Percentiles rank a stretch among this genome's conserved stretches.
These are phyloP conservation scores for Eucalyptus tenuipes DNA, from an alignment of 345 rosid genomes.

Conservation along the genomic window DNA sequence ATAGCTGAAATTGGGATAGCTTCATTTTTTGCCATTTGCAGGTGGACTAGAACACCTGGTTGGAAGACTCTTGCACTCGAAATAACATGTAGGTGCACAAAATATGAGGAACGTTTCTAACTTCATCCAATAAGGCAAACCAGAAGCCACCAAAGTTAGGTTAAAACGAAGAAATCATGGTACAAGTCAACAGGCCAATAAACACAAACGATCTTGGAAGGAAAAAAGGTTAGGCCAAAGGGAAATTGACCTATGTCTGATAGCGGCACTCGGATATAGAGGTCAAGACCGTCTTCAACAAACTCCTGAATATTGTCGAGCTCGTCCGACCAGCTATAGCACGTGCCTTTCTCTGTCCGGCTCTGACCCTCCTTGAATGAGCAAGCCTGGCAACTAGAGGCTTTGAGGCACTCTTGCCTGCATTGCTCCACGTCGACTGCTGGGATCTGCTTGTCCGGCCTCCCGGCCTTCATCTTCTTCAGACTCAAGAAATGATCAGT, in stretches of 20 bases:
- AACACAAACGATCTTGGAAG: not conserved
- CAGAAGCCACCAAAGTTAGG: too few species aligned
- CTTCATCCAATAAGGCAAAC: too few species aligned
- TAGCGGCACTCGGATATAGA: not conserved
- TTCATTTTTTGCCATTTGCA: not conserved
- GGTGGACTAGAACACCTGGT: not conserved
- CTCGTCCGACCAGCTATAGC: conserved; percentile 15
- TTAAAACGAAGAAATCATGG: not conserved
- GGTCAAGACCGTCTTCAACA: not conserved
- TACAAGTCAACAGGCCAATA: not conserved
- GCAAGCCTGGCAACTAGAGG: conserved; percentile 16
- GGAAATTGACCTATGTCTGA: conserved; percentile 5
- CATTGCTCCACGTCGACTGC: not conserved
- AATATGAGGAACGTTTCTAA: not conserved
- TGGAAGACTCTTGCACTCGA: too few species aligned
- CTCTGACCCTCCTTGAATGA: not conserved
- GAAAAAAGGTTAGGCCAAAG: too few species aligned
- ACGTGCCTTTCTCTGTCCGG: not conserved
- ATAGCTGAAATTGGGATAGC: not conserved
- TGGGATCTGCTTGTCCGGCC: not conserved
- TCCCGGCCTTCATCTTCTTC: not conserved
- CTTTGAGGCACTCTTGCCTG: not conserved
- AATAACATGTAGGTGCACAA: not conserved
- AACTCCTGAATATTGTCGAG: conserved; percentile 1
- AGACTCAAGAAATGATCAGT: not conserved